Percentiles rank a stretch among this genome's conserved stretches.
phyloP scores from a whole-genome alignment of 176 grass and related monocot species.

The Hordeum marinum region DNA sequence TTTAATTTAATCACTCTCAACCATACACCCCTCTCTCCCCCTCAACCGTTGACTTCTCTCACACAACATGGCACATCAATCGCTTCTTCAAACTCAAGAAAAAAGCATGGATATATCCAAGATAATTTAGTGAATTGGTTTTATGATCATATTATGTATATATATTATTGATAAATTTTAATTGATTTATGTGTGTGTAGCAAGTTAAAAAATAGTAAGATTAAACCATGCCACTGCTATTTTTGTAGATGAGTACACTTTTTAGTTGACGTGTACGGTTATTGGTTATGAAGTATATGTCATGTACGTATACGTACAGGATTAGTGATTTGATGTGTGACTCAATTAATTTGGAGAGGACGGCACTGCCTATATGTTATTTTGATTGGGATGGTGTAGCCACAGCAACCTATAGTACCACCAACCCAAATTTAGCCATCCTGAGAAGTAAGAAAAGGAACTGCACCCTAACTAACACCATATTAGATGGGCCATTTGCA shows the following conservation, averaged over 20 bases:
- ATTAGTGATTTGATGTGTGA: conserved; percentile 5
- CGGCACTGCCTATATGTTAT: neutral
- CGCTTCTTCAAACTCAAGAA: neutral
- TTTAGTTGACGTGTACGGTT: neutral
- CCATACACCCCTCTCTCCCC: neutral
- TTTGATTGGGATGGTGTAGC: conserved; percentile 21
- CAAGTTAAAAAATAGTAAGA: neutral
- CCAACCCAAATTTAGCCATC: conserved; percentile 16
- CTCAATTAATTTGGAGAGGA: neutral
- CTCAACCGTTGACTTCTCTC: conserved; percentile 34
- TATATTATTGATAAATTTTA: neutral
- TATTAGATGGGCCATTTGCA: conserved; percentile 7
- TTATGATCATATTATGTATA: neutral
- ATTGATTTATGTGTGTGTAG: neutral
- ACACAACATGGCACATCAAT: neutral
- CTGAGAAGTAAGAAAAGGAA: neutral
- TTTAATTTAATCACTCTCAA: neutral
- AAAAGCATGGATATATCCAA: neutral
- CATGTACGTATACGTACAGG: neutral
- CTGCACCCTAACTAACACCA: conserved; percentile 17
- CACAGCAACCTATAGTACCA: neutral
- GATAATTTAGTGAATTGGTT: neutral
- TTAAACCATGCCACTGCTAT: neutral
- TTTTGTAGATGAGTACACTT: no score
- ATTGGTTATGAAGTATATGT: neutral